phyloP scores from a whole-genome alignment of 495 filamentous ascomycete genomes.

The Xylaria acuta region DNA sequence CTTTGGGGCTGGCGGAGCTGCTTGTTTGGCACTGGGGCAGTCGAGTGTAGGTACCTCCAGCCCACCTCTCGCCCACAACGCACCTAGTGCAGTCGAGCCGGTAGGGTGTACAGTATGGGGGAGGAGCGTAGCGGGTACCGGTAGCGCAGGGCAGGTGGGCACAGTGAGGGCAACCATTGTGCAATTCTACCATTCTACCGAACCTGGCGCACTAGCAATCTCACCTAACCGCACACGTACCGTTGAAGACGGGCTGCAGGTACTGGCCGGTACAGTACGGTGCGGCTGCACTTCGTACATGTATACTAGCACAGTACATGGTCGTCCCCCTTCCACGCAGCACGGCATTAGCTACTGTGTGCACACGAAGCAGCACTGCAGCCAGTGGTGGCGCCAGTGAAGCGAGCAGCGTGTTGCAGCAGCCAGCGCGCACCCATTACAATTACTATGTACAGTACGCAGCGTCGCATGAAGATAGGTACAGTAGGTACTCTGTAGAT shows the following conservation, averaged over 20 bases:
- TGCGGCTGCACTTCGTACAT: not conserved
- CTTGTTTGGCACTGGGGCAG: conserved; percentile 27
- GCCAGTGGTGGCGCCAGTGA: conserved; percentile 15
- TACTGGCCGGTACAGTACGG: not conserved
- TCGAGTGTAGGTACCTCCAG: not conserved
- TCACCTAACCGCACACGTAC: conserved; percentile 17
- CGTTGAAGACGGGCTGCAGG: not conserved
- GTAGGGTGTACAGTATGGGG: conserved; percentile 1
- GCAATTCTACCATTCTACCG: conserved; percentile 1
- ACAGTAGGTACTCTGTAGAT: not conserved
- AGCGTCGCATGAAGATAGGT: not conserved
- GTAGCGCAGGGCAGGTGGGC: not conserved
- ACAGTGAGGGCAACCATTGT: not conserved
- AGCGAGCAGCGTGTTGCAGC: conserved; percentile 20
- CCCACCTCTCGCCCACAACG: not conserved
- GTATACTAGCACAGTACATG: not conserved
- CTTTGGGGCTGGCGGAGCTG: conserved; percentile 23
- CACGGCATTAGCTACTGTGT: not conserved
- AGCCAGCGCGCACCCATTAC: conserved; percentile 11
- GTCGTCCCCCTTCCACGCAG: not conserved
- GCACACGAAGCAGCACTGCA: not conserved
- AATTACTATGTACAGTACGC: too few species aligned
- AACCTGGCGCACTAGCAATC: conserved; percentile 5
- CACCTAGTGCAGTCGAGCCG: not conserved
- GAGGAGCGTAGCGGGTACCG: not conserved